A percentile compares a stretch with the other conserved stretches of the same genome.
Conservation (phyloP, 768 basidiomycete species). For the Boletus sp. region DNA sequence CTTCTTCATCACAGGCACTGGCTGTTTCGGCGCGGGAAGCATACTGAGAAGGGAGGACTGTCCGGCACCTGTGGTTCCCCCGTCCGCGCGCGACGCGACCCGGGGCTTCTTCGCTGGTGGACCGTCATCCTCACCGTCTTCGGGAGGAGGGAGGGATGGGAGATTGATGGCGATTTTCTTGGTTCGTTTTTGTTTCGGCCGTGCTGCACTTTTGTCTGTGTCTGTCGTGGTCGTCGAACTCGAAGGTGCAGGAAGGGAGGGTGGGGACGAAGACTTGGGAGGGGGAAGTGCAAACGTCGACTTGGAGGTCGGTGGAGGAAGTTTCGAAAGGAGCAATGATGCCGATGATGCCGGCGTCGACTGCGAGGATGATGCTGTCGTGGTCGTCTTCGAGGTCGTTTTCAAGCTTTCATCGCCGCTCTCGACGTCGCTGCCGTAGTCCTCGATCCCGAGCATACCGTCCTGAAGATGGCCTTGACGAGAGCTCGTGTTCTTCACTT, state of each 20-base stretch:
- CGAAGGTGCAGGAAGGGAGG: constrained; percentile 28
- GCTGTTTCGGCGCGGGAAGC: constrained; percentile 71
- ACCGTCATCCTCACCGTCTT: constrained; percentile 44
- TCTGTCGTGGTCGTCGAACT: not conserved
- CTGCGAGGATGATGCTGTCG: not conserved
- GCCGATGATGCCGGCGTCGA: not conserved
- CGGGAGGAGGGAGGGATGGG: constrained; percentile 28
- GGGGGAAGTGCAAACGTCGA: constrained; percentile 36
- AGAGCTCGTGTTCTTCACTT: not conserved
- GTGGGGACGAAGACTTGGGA: constrained; percentile 26
- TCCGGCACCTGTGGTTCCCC: constrained; percentile 37
- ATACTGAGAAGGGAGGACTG: constrained; percentile 64
- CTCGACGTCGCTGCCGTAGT: constrained; percentile 72
- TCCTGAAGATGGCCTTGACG: not conserved
- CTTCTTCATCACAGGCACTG: constrained; percentile 35
- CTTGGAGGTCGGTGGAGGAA: constrained; percentile 29
- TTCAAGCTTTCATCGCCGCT: constrained; percentile 43
- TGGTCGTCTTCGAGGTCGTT: constrained; percentile 2
- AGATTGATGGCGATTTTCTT: constrained; percentile 43
- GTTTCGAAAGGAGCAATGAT: constrained; percentile 17
- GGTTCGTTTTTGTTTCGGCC: constrained; percentile 39
- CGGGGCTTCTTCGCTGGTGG: constrained; percentile 61
- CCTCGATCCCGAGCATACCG: constrained; percentile 70
- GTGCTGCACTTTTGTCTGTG: constrained; percentile 10
- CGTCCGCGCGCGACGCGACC: constrained; percentile 38